A percentile compares a stretch with the other conserved stretches of the same genome.
Evolutionary conservation across 306 rosid species (phyloP).

Genomic region (Dalbergia oliveri): DNA sequence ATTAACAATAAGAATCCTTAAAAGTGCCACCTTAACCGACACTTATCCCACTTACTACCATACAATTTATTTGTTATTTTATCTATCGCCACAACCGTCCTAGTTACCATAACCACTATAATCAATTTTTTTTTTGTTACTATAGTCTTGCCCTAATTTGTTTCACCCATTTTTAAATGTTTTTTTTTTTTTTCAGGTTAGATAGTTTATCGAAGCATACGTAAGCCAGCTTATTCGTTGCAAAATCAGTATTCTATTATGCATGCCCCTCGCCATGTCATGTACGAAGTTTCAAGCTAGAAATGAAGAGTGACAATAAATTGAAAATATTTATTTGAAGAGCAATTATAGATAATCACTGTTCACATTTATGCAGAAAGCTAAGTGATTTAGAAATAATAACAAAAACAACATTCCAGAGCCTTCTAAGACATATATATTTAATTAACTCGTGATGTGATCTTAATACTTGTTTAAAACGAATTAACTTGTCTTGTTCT

Average conservation of each 20-base stretch:
- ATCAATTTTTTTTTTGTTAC: background rate
- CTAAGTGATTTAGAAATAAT: background rate
- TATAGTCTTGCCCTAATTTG: background rate
- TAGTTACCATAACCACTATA: slow-evolving; percentile 7
- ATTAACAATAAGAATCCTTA: background rate
- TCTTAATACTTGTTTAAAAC: background rate
- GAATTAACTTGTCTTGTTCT: background rate
- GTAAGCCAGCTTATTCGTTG: background rate
- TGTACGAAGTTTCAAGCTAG: background rate
- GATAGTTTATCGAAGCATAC: background rate
- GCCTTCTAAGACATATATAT: background rate
- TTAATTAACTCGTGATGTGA: slow-evolving; percentile 19
- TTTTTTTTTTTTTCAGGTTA: background rate
- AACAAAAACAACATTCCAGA: slow-evolving; percentile 23
- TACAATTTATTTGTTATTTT: slow-evolving; percentile 25
- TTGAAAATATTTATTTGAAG: background rate
- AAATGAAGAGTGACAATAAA: background rate
- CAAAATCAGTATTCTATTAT: background rate
- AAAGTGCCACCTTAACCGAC: slow-evolving; percentile 30
- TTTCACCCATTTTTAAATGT: background rate
- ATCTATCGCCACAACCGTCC: slow-evolving; percentile 23
- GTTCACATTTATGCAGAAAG: background rate
- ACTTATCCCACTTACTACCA: slow-evolving; percentile 32
- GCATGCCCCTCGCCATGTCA: background rate
- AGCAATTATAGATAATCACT: background rate